A percentile compares a stretch with the other conserved stretches of the same genome.
Conservation (phyloP, 768 basidiomycete genomes). For the Podaxis carcinomalis region DNA sequence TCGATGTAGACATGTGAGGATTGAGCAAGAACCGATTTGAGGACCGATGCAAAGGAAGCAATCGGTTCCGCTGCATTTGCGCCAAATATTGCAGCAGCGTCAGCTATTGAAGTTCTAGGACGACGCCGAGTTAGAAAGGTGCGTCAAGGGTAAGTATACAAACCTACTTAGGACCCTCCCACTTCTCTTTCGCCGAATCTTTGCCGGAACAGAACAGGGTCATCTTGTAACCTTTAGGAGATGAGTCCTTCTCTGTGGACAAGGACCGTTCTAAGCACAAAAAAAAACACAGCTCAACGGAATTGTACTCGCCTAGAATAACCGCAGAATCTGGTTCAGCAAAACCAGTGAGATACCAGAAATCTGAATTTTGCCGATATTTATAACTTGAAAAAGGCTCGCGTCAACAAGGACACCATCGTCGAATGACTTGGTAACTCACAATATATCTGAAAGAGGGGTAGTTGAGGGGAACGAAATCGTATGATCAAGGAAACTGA, state of each 20-base stretch:
- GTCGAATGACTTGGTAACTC: constrained; percentile 24
- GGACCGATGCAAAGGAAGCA: constrained; percentile 47
- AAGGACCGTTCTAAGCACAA: constrained; percentile 7
- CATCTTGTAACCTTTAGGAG: constrained; percentile 79
- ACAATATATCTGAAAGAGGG: constrained; percentile 65
- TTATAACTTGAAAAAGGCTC: constrained; percentile 65
- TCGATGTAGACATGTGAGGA: constrained; percentile 53
- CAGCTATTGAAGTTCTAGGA: constrained; percentile 57
- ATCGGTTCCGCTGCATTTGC: constrained; percentile 72
- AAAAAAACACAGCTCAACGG: neutral
- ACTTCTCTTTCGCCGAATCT: constrained; percentile 74
- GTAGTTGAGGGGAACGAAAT: constrained; percentile 7
- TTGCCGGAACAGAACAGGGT: constrained; percentile 78
- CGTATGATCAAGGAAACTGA: constrained; percentile 7
- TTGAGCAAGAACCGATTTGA: constrained; percentile 50
- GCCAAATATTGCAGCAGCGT: constrained; percentile 63
- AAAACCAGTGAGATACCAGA: constrained; percentile 96
- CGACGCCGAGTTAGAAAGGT: neutral
- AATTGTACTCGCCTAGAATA: constrained; percentile 56
- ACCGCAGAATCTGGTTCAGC: constrained; percentile 90
- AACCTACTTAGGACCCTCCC: constrained; percentile 79
- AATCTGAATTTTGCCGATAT: constrained; percentile 88
- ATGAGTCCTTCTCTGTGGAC: constrained; percentile 60
- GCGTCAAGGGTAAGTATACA: neutral
- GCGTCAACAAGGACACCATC: neutral